Evolutionary conservation across 306 rosid genomes (phyloP).

Genomic region (Glycine soja): DNA sequence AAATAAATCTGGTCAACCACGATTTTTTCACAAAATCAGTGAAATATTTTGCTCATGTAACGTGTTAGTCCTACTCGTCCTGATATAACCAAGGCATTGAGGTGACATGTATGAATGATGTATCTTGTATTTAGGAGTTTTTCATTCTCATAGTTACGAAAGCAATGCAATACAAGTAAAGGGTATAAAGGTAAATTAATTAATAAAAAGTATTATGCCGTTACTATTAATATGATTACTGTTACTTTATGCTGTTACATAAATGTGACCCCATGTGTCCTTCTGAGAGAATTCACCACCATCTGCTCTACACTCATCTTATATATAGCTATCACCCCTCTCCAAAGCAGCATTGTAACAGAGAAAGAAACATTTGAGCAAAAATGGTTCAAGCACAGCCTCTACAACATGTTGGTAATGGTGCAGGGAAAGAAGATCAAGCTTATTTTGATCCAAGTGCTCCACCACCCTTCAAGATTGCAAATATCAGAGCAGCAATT

Average conservation of each 20-base stretch:
- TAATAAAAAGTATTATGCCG: not conserved
- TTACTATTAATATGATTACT: conserved; percentile 1
- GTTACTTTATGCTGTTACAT: conserved; percentile 20
- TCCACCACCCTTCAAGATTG: conserved; percentile 85
- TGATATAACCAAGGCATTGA: not conserved
- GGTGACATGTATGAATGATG: not conserved
- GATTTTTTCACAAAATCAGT: too few relatives aligned
- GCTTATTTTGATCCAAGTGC: conserved; percentile 78
- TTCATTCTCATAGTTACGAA: not conserved
- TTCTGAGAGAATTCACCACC: conserved; percentile 40
- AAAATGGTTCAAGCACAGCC: conserved; percentile 41
- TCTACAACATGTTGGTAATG: conserved; percentile 31
- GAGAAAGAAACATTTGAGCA: not conserved
- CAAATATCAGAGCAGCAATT: conserved; percentile 87
- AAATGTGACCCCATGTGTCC: conserved; percentile 30
- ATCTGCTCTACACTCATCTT: conserved; percentile 33
- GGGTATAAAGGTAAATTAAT: not conserved
- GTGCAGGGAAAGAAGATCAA: not conserved
- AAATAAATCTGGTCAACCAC: too few relatives aligned
- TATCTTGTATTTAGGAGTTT: not conserved
- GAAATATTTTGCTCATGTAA: too few relatives aligned
- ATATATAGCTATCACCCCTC: conserved; percentile 34
- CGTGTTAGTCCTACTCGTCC: not conserved
- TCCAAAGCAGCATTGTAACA: not conserved
- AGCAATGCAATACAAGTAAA: not conserved